Evolutionary conservation across 2,329 filamentous ascomycete species (phyloP), one percentile per base, ranked within the genome.

Genomic region (Cucurbitaria berberidis): DNA sequence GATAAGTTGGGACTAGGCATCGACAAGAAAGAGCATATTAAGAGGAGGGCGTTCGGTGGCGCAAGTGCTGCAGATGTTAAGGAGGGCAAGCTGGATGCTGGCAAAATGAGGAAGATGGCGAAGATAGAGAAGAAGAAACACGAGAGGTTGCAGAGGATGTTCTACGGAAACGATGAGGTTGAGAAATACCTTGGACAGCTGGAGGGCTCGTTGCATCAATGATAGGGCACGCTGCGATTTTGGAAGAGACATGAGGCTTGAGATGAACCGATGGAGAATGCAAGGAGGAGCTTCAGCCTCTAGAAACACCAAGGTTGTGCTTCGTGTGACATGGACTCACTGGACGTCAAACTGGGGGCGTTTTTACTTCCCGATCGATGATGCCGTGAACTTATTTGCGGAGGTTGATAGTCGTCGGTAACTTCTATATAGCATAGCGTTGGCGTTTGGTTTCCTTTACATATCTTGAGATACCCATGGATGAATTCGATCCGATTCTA

Each of bases 81-180:
- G 7, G 55, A 63, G 41, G 57, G 61, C 8, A 69, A 78, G 63
- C 72, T 91, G 53, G 88, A 89, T 73, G 88, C 89, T n/a, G 90
- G 88, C 64, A 84, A 89, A 73, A 80, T 88, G 34, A 82, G 85
- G 63, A 86, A 84, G 70, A 74, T 82, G 68, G 85, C 85, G 2
- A 76, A 79, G 38, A 84, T 86, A 57, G 86, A 88, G 51, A 87
- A 81, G 75, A 85, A 77, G 70, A 86, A 80, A 56, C 80, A 82
- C 16, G 84, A 89, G 54, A 85, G 77, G 65, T 72, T 96, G 53
- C 82, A 86, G 59, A 81, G 85, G 62, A 81, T 90, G 76, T 89
- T 96, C 57, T 93, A 90, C 74, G 82, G 84, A 18, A 87, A 84
- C 60, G 83, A 89, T n/a, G 89, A 93, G 60, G 78, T 96, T 48